Conservation (phyloP, 441 rosid genomes). For the Erysimum pusillum region DNA sequence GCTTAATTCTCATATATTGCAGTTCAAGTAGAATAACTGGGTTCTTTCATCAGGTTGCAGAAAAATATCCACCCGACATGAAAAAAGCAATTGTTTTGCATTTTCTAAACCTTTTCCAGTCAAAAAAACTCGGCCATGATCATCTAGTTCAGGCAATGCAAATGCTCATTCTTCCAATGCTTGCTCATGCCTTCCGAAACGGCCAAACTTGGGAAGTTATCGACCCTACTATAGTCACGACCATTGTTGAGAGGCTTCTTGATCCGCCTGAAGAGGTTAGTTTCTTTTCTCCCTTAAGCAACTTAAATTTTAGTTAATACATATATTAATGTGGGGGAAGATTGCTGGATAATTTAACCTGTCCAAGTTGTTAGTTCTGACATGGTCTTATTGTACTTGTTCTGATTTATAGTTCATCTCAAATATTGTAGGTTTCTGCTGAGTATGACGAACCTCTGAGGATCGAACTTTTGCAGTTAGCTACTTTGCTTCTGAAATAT, state of each 20-base stretch:
- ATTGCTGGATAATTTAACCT: conserved; percentile 18
- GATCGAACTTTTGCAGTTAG: conserved; percentile 98
- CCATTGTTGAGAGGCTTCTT: conserved; percentile 97
- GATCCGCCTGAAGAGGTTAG: conserved; percentile 99
- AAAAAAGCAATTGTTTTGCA: conserved; percentile 85
- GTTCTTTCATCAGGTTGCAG: conserved; percentile 77
- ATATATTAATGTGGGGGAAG: conserved; percentile 6
- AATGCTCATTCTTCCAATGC: conserved; percentile 99
- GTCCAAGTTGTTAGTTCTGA: conserved; percentile 21
- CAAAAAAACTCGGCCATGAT: conserved; percentile 89
- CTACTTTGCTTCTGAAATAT: conserved; percentile 95
- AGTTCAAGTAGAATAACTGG: conserved; percentile 31
- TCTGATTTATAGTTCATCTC: conserved; percentile 26
- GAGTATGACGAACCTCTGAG: conserved; percentile 98
- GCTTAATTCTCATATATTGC: conserved; percentile 27
- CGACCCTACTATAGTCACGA: conserved; percentile 83
- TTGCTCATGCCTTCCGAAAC: conserved; percentile 92
- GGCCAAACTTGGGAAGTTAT: conserved; percentile 96
- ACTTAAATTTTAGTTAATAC: conserved; percentile 13
- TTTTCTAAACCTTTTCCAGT: conserved; percentile 88
- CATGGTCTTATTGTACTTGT: conserved; percentile 5
- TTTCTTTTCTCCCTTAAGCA: conserved; percentile 28
- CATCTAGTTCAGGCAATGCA: conserved; percentile 97
- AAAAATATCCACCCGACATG: conserved; percentile 86
- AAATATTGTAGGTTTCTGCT: conserved; percentile 72